Evolutionary conservation across 2,329 filamentous ascomycete genomes (phyloP).

Genomic region (Epichloe gansuensis): DNA sequence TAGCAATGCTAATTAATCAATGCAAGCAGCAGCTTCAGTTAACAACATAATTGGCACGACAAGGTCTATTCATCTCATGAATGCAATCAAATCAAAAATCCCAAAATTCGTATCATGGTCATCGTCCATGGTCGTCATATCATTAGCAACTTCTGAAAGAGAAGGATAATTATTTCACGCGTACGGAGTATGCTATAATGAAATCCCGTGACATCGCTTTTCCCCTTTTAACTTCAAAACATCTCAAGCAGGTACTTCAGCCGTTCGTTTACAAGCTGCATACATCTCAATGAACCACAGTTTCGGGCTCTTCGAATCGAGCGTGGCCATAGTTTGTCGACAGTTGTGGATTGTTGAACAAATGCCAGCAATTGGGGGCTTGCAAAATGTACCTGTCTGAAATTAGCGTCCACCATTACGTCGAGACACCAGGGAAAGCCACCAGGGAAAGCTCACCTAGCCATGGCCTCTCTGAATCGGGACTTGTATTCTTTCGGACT

Average conservation of each 20-base stretch:
- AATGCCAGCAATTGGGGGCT: slow-evolving; percentile 65
- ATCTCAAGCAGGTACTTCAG: neutral
- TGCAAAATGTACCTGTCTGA: slow-evolving; percentile 53
- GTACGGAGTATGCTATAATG: neutral
- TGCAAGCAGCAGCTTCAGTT: no score
- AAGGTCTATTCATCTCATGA: no score
- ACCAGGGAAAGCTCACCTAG: slow-evolving; percentile 47
- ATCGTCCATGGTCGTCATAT: neutral
- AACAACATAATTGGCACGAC: no score
- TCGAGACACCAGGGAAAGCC: slow-evolving; percentile 13
- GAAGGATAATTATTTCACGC: neutral
- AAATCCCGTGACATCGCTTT: neutral
- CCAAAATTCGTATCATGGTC: neutral
- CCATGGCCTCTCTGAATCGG: slow-evolving; percentile 92
- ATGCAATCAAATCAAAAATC: no score
- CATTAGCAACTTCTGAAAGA: neutral
- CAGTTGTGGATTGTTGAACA: slow-evolving; percentile 40
- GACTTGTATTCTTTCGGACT: slow-evolving; percentile 97
- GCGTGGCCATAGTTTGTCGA: slow-evolving; percentile 25
- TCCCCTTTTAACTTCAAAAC: neutral
- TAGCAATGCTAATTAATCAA: no score
- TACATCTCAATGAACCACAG: neutral
- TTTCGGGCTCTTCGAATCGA: slow-evolving; percentile 27
- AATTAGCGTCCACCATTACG: neutral
- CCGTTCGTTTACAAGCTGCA: neutral